Evolutionary conservation across 352 stramenopile genomes (phyloP).

Genomic region (Pythium biforme): DNA sequence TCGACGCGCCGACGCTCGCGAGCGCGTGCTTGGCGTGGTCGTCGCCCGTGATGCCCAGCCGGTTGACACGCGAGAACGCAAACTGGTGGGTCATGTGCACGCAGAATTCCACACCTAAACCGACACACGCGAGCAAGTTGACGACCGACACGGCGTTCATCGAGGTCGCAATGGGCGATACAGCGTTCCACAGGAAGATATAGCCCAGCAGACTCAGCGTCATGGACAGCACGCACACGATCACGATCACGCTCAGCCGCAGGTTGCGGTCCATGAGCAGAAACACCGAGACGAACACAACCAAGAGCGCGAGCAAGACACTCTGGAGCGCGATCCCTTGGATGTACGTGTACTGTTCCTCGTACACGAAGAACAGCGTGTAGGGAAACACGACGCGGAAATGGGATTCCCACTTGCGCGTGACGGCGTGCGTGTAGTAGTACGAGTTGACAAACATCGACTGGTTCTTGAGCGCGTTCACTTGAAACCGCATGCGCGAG

Average conservation of each 20-base stretch:
- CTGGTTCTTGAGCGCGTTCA: constrained; percentile 85
- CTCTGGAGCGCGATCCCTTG: constrained; percentile 87
- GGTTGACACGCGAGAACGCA: constrained; percentile 49
- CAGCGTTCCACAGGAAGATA: constrained; percentile 78
- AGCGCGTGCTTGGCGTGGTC: constrained; percentile 77
- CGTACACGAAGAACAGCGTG: constrained; percentile 90
- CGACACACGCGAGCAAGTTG: constrained; percentile 86
- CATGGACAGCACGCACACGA: constrained; percentile 79
- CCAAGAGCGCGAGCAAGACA: constrained; percentile 73
- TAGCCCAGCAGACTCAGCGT: constrained; percentile 74
- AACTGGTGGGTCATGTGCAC: constrained; percentile 88
- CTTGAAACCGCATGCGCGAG: constrained; percentile 84
- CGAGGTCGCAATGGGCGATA: constrained; percentile 54
- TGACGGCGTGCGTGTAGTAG: constrained; percentile 79
- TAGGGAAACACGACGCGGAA: constrained; percentile 82
- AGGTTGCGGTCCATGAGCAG: constrained; percentile 74
- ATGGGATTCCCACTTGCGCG: constrained; percentile 34
- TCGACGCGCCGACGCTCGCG: constrained; percentile 70
- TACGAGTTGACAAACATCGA: constrained; percentile 90
- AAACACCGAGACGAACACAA: constrained; percentile 79
- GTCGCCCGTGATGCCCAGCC: constrained; percentile 42
- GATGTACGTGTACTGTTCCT: constrained; percentile 92
- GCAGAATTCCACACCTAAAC: constrained; percentile 89
- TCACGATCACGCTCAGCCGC: constrained; percentile 62
- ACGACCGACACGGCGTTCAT: constrained; percentile 91